Evolutionary conservation across 345 rosid species (phyloP).

Genomic region (Ceriops tagal): DNA sequence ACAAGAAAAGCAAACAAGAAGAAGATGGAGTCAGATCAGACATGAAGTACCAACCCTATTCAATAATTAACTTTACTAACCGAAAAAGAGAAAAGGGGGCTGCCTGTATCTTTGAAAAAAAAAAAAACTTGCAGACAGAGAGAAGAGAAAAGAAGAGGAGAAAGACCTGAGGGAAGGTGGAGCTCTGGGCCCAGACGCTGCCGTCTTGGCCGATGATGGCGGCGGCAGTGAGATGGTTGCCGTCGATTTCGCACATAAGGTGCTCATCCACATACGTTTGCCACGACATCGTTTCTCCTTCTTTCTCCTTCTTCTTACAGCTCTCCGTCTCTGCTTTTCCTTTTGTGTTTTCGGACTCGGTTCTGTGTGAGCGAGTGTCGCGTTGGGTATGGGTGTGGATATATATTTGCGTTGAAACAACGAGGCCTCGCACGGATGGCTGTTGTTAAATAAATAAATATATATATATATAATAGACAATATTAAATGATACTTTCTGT

Average conservation of each 20-base stretch:
- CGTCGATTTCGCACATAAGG: constrained; percentile 73
- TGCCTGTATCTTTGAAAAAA: no score
- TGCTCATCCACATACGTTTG: constrained; percentile 76
- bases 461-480: no score
- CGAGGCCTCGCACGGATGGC: not conserved
- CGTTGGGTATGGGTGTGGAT: not conserved
- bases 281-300: constrained; percentile 64
- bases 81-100: not conserved
- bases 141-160: not conserved
- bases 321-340: no score
- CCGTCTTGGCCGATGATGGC: constrained; percentile 83
- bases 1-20: no score
- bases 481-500: no score
- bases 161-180: constrained; percentile 53
- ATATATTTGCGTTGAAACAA: not conserved
- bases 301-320: no score
- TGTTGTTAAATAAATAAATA: no score
- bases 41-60: not conserved
- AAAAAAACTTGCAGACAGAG: not conserved
- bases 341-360: not conserved
- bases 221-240: constrained; percentile 57
- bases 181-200: constrained; percentile 77
- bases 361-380: not conserved
- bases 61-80: not conserved
- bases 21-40: no score